Evolutionary conservation across 148 eudicot genomes (phyloP), one percentile per base, ranked within the genome.

Genomic region (Silene conica): DNA sequence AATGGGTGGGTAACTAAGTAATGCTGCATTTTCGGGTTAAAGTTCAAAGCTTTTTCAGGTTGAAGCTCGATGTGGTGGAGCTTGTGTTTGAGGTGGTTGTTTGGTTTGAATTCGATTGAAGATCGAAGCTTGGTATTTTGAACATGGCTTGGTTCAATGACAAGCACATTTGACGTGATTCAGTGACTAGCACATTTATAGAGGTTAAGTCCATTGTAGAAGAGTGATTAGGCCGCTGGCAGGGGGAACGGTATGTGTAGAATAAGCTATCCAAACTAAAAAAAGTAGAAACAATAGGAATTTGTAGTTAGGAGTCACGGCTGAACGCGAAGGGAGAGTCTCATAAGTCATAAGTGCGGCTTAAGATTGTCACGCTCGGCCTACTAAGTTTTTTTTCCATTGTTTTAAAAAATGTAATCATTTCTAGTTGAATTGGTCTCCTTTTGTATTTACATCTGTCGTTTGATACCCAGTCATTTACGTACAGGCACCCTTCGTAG

Each of bases 401-500:
- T n/a, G n/a, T n/a, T n/a, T n/a, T n/a, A n/a, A n/a, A n/a, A n/a
- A n/a, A n/a, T n/a, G n/a, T n/a, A n/a, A n/a, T n/a, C n/a, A n/a
- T n/a, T n/a, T 58, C 19, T 58, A 58, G 21, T 58, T 19, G 0
- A 2, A 41, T 26, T 23, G 5, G 22, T 62, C 25, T 20, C 63
- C 46, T 20, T 20, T 50, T 48, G 38, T 34, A 11, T 6, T 23
- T 31, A 45, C 21, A 34, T 8, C 2, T 70, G 5, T 62, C 23
- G 14, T 80, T 41, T 76, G 67, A 67, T 55, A 69, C 46, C 6
- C 11, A 15, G 21, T 72, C 34, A 45, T 69, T 62, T 66, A 38
- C 67, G 68, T 79, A 48, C 69, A 93, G 97, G 95, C 83, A 69
- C 82, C 86, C 22, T 80, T 74, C 84, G 86, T 75, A 26, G 83